Evolutionary conservation across 2,329 filamentous ascomycete species (phyloP).

Genomic region (Hypoxylon sp.): DNA sequence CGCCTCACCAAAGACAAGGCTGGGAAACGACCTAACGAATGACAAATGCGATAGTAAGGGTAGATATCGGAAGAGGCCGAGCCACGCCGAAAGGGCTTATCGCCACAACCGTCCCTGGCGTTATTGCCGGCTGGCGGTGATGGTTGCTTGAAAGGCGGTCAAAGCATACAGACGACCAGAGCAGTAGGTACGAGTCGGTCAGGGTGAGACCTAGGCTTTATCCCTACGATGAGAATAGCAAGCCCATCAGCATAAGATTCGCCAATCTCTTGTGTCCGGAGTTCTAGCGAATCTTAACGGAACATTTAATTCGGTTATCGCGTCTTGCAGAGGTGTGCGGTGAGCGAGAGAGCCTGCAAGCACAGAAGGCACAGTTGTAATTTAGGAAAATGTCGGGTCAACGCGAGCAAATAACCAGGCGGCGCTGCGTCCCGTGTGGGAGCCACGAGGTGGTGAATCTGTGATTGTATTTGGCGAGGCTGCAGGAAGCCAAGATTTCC

Average conservation of each 20-base stretch:
- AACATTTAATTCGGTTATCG: constrained; percentile 35
- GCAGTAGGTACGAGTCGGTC: constrained; percentile 26
- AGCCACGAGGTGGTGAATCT: constrained; percentile 41
- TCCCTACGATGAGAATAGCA: constrained; percentile 6
- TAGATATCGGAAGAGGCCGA: constrained; percentile 16
- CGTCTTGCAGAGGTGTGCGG: constrained; percentile 36
- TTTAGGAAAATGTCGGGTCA: constrained; percentile 42
- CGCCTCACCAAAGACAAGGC: constrained; percentile 10
- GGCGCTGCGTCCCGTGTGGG: constrained; percentile 35
- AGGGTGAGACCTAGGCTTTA: constrained; percentile 22
- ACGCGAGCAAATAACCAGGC: constrained; percentile 37
- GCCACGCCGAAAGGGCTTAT: constrained; percentile 31
- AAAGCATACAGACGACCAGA: constrained; percentile 14
- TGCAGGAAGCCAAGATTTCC: constrained; percentile 51
- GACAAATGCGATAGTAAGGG: not conserved
- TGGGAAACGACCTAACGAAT: constrained; percentile 5
- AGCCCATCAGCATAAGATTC: constrained; percentile 25
- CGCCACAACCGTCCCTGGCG: constrained; percentile 12
- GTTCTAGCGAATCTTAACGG: constrained; percentile 11
- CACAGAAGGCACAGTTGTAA: constrained; percentile 18
- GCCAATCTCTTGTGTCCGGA: constrained; percentile 31
- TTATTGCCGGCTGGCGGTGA: constrained; percentile 26
- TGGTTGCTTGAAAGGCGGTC: constrained; percentile 32
- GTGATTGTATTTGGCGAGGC: constrained; percentile 48
- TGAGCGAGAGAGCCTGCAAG: constrained; percentile 26